phyloP scores from a whole-genome alignment of 257 asterid genomes.

The Thymus mandschuricus region DNA sequence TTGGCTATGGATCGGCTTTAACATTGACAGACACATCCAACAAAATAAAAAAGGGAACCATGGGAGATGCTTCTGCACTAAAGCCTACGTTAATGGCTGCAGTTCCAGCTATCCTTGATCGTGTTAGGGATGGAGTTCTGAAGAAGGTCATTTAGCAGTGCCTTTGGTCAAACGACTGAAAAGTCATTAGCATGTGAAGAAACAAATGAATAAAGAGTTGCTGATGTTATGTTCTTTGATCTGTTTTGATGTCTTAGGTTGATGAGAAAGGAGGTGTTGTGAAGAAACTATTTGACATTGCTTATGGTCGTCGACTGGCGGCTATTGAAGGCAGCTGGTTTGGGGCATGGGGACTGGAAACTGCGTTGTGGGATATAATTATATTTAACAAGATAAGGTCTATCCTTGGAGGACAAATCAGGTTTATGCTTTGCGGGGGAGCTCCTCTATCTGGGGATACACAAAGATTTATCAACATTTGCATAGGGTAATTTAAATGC shows the following conservation, averaged over 20 bases:
- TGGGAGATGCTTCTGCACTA: slow-evolving; percentile 83
- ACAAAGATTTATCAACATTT: slow-evolving; percentile 91
- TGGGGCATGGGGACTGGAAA: slow-evolving; percentile 87
- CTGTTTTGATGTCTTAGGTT: slow-evolving; percentile 51
- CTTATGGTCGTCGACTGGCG: slow-evolving; percentile 65
- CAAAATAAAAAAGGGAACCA: slow-evolving; percentile 86
- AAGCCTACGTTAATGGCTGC: slow-evolving; percentile 85
- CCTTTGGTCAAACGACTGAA: slow-evolving; percentile 10
- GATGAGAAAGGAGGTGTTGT: slow-evolving; percentile 84
- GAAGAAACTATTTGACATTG: slow-evolving; percentile 72
- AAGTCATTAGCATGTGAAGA: slow-evolving; percentile 15
- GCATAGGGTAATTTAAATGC: slow-evolving; percentile 74
- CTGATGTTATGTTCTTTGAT: slow-evolving; percentile 20
- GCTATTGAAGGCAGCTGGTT: slow-evolving; percentile 92
- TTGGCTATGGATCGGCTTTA: slow-evolving; percentile 88
- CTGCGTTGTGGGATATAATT: slow-evolving; percentile 64
- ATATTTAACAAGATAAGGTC: slow-evolving; percentile 70
- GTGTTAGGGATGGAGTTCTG: slow-evolving; percentile 86
- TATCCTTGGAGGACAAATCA: slow-evolving; percentile 83
- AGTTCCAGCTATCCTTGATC: slow-evolving; percentile 94
- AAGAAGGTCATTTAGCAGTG: slow-evolving; percentile 59
- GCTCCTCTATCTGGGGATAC: slow-evolving; percentile 95
- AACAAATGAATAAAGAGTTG: slow-evolving; percentile 26
- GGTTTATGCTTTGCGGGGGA: slow-evolving; percentile 98
- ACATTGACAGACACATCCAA: slow-evolving; percentile 93